Evolutionary conservation across 495 filamentous ascomycete genomes (phyloP).

Genomic region (Pyronema domesticum): DNA sequence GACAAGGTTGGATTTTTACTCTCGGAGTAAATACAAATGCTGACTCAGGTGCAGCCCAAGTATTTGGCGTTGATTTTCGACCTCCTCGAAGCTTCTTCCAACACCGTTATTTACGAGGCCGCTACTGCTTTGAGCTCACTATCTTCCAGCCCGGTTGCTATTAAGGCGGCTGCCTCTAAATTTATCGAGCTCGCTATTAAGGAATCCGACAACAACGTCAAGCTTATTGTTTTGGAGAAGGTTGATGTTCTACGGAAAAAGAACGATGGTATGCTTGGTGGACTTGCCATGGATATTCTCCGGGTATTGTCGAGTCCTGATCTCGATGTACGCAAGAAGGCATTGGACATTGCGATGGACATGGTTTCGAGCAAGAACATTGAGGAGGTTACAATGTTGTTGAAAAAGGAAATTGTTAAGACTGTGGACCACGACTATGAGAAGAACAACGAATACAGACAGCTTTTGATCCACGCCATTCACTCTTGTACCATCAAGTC

Average conservation of each 20-base stretch:
- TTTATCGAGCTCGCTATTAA: conserved; percentile 94
- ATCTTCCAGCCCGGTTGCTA: conserved; percentile 90
- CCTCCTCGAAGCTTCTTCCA: conserved; percentile 77
- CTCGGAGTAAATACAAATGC: conserved; percentile 3
- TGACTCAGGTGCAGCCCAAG: conserved; percentile 41
- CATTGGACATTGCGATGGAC: conserved; percentile 76
- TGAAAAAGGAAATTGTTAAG: conserved; percentile 95
- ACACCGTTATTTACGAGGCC: conserved; percentile 94
- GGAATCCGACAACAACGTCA: conserved; percentile 97
- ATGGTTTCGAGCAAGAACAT: conserved; percentile 99
- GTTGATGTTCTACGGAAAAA: conserved; percentile 80
- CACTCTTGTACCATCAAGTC: conserved; percentile 98
- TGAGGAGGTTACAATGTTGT: conserved; percentile 84
- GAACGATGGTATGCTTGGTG: conserved; percentile 86
- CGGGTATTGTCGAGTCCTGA: conserved; percentile 82
- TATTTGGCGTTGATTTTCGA: conserved; percentile 95
- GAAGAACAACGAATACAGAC: conserved; percentile 95
- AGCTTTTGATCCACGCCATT: conserved; percentile 88
- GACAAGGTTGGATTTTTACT: conserved; percentile 51
- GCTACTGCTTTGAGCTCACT: conserved; percentile 92
- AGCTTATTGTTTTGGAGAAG: conserved; percentile 89
- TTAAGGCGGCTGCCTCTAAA: conserved; percentile 89
- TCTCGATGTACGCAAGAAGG: conserved; percentile 88
- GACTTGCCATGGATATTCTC: conserved; percentile 94
- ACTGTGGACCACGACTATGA: conserved; percentile 98